Percentiles rank a stretch among this genome's conserved stretches.
phyloP scores from a whole-genome alignment of 352 stramenopile species.

The Aphanomyces stellatus region DNA sequence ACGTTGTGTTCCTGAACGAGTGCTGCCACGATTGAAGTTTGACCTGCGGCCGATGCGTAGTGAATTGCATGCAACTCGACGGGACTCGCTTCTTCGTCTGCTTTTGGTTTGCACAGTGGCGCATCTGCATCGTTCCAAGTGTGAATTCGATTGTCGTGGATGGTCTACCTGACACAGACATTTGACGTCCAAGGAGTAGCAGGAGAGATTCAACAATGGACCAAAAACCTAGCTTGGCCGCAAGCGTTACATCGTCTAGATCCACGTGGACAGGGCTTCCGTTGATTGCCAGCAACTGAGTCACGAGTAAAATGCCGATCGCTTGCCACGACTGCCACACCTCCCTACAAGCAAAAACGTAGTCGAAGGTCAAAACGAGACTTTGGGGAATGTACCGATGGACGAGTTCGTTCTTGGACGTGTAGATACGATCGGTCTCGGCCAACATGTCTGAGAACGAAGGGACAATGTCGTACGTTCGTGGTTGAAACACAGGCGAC shows the following conservation, averaged over 20 bases:
- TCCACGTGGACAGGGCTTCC: neutral
- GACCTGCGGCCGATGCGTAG: conserved; percentile 4
- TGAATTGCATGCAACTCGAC: neutral
- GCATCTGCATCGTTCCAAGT: too few species aligned
- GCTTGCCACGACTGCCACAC: neutral
- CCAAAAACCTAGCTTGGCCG: conserved; percentile 12
- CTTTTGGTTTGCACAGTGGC: too few species aligned
- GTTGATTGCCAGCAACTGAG: neutral
- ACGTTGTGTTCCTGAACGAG: neutral
- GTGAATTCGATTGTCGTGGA: too few species aligned
- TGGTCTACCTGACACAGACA: too few species aligned
- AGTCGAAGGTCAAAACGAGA: neutral
- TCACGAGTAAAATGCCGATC: neutral
- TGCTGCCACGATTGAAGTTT: neutral
- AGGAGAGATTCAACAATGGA: neutral
- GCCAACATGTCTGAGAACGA: neutral
- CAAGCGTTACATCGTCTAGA: neutral
- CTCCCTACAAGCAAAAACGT: neutral
- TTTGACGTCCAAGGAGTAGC: neutral
- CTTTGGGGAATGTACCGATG: conserved; percentile 5
- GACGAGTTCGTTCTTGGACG: neutral
- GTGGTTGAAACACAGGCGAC: neutral
- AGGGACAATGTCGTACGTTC: neutral
- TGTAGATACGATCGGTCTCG: neutral
- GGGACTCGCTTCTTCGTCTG: neutral